Evolutionary conservation across 2,329 filamentous ascomycete species (phyloP).

Genomic region (Colletotrichum sp.): DNA sequence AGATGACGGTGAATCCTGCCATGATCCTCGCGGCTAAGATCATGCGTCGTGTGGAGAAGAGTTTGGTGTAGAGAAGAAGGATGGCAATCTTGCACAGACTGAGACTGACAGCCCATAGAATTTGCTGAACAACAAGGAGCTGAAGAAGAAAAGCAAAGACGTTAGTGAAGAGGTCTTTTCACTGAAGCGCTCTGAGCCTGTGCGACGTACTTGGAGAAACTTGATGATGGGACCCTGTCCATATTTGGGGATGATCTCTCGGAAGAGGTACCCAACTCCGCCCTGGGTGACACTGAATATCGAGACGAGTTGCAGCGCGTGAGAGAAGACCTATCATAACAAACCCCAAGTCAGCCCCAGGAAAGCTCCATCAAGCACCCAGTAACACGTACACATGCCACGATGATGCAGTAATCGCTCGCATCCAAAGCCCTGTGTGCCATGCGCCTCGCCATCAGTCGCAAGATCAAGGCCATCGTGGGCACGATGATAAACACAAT

Average conservation of each 20-base stretch:
- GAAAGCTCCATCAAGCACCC: background rate
- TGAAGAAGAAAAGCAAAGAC: background rate
- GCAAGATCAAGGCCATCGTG: background rate
- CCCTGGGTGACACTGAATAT: slow-evolving; percentile 13
- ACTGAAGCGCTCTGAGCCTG: too few species aligned
- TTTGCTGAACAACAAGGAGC: slow-evolving; percentile 29
- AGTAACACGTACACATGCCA: background rate
- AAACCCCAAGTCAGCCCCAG: background rate
- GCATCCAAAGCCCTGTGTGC: background rate
- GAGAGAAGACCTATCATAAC: background rate
- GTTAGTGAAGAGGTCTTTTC: background rate
- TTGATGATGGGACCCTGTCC: slow-evolving; percentile 7
- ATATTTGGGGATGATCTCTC: slow-evolving; percentile 8
- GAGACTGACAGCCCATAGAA: slow-evolving; percentile 35
- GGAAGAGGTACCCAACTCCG: slow-evolving; percentile 7
- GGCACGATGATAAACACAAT: slow-evolving; percentile 6
- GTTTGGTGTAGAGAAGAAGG: slow-evolving; percentile 30
- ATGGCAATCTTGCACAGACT: slow-evolving; percentile 33
- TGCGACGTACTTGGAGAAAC: slow-evolving; percentile 8
- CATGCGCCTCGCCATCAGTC: slow-evolving; percentile 9
- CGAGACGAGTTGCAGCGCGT: slow-evolving; percentile 8
- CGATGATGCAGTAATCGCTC: slow-evolving; percentile 16
- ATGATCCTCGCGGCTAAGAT: slow-evolving; percentile 27
- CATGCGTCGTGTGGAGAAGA: slow-evolving; percentile 31
- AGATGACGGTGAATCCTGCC: slow-evolving; percentile 29